Base-by-base conservation (phyloP, 495 filamentous ascomycete genomes). In the Cenococcum geophilum region DNA sequence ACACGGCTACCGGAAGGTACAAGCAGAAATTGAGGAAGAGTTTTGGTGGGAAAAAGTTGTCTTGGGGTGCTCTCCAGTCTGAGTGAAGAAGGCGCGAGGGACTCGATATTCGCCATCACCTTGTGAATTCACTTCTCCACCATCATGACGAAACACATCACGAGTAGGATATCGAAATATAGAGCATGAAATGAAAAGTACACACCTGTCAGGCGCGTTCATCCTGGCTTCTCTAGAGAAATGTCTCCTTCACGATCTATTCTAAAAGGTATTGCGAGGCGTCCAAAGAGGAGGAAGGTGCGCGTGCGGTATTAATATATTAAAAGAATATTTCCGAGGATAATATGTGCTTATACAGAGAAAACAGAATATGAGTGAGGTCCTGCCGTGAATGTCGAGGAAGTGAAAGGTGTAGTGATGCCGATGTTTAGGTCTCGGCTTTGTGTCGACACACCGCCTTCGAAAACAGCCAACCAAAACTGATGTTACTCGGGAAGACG, bases 151-250 rank as follows among this genome's bases (percentile, higher is more conserved):
- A 32, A 32, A 32, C 27, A 32, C 3, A 32, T 32, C 6, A 6
- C 27, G 27, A 6, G n/a, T 3, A 32, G 6, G 3, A 32, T 32
- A 32, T 2, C 27, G 11, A 34, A 53, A 5, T 4, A 4, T 53
- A 53, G 21, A 4, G 49, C 14, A 34, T 12, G 49, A 32, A 32
- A 32, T 32, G 49, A 14, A 34, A 21, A 53, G 27, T 40, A 52
- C 60, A 43, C 57, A 62, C 60, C 60, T 51, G 23, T 62, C 60
- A 27, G 60, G 60, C 1, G 60, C 60, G 53, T 62, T 62, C 60
- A 62, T 62, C 9, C 6, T 61, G 51, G 21, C 32, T 48, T 60
- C 10, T n/a, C 25, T 43, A 14, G 18, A 45, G 18, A 18, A 18
- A 18, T 18, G 14, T 14, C 18, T 45, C 40, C 40, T 45, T 45